A percentile compares a stretch with the other conserved stretches of the same genome.
These are phyloP conservation scores for Panaeolus cyanescens DNA, from an alignment of 768 basidiomycete genomes.

Conservation along the genomic window DNA sequence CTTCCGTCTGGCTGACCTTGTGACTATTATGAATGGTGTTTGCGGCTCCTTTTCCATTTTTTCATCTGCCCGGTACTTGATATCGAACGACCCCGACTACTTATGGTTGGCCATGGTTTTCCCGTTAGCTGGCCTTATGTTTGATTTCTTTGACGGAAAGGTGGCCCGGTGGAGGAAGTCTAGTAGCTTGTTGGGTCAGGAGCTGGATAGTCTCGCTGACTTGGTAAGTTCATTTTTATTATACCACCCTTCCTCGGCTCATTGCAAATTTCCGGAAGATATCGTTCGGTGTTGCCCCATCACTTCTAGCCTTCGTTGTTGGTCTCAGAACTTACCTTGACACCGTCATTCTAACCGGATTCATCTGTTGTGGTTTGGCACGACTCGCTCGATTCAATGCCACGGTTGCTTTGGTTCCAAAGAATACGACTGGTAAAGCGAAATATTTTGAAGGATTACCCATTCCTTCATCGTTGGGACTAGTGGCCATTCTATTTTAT, in stretches of 20 bases:
- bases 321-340: conserved; percentile 93
- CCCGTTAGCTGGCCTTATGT: conserved; percentile 93
- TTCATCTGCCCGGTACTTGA: conserved; percentile 86
- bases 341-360: conserved; percentile 81
- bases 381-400: conserved; percentile 98
- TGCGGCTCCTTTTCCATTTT: conserved; percentile 97
- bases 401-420: conserved; percentile 92
- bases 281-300: conserved; percentile 97
- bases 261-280: conserved; percentile 52
- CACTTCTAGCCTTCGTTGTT: conserved; percentile 87
- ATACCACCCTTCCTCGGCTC: not conserved
- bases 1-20: conserved; percentile 95
- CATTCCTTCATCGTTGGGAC: conserved; percentile 84
- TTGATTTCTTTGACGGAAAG: conserved; percentile 97
- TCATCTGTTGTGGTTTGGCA: conserved; percentile 95
- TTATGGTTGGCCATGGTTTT: conserved; percentile 86
- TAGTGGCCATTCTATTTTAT: conserved; percentile 79
- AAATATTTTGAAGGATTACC: conserved; percentile 98
- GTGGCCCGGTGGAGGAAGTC: conserved; percentile 97
- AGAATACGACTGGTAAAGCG: conserved; percentile 82
- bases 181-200: conserved; percentile 94
- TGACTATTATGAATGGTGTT: conserved; percentile 99
- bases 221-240: conserved; percentile 55
- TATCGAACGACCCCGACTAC: conserved; percentile 75
- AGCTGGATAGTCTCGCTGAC: conserved; percentile 96